Evolutionary conservation across 371 early-diverging fungal genomes (phyloP).

Genomic region (Mortierella sp.): DNA sequence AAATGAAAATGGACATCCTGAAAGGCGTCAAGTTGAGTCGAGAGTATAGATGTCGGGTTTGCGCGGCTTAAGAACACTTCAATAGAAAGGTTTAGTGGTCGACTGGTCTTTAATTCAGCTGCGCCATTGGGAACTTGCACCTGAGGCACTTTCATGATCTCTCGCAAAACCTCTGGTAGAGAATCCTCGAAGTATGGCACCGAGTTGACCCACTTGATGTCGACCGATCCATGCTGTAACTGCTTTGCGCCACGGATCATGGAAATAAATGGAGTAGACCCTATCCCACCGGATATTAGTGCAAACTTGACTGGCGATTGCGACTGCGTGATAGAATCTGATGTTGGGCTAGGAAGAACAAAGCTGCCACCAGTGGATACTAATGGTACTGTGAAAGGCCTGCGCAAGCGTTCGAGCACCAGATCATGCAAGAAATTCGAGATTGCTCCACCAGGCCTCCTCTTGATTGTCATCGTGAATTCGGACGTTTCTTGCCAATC

Average conservation of each 20-base stretch:
- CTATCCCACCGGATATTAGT: conserved; percentile 47
- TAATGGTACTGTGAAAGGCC: conserved; percentile 25
- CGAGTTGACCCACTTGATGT: conserved; percentile 35
- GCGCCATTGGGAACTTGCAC: neutral
- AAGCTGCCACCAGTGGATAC: conserved; percentile 36
- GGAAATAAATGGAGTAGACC: conserved; percentile 45
- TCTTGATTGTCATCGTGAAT: conserved; percentile 43
- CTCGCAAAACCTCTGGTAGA: conserved; percentile 18
- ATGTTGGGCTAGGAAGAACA: conserved; percentile 14
- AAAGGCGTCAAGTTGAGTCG: neutral
- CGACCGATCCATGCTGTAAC: neutral
- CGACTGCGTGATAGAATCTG: neutral
- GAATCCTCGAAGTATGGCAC: conserved; percentile 18
- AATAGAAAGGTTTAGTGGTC: conserved; percentile 2
- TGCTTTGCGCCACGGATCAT: conserved; percentile 42
- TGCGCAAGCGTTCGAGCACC: neutral
- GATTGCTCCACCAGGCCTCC: conserved; percentile 32
- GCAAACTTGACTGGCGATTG: conserved; percentile 12
- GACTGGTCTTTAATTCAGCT: neutral
- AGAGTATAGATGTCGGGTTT: too few species aligned
- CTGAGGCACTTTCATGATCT: neutral
- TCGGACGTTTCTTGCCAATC: conserved; percentile 20
- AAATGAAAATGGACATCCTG: conserved; percentile 1
- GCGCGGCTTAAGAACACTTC: conserved; percentile 20
- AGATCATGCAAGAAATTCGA: conserved; percentile 31